Evolutionary conservation across 257 asterid species (phyloP), one percentile per base, ranked within the genome.

Genomic region (Rhazya stricta): DNA sequence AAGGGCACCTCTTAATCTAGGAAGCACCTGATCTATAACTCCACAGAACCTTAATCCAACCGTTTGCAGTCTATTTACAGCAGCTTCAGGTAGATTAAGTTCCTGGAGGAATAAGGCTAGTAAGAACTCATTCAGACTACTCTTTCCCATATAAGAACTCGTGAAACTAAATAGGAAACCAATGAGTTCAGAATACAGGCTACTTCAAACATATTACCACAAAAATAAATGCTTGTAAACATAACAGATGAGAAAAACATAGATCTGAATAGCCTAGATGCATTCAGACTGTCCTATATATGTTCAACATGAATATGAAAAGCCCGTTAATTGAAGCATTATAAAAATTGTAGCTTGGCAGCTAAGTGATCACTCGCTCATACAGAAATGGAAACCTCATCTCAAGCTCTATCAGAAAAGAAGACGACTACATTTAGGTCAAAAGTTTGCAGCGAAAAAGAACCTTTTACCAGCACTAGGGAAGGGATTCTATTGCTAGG

Each of bases 41-140:
- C 95, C 99, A 81, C 97, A 94, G 81, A 94, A 94, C 85, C 99
- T 89, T 82, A 91, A 83, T 79, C 97, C 99, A 69, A 94, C 99
- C 46, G 97, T 92, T 78, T 94, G 99, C 81, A 94, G 87, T 85
- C 97, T 92, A 83, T 94, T 88, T 79, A 92, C 86, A 62, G 84
- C 88, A 83, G 86, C 94, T 80, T 92, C 99, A 74, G 89, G 86
- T 46, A 94, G 96, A 86, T 86, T 88, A 85, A 94, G 96, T 82
- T 94, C 99, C 99, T 94, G 93, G 32, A 83, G 72, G 69, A 41
- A 51, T 36, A 74, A 54, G 29, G n/a, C 27, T 53, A 42, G 74
- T 36, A 63, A 68, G 72, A 42, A 29, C 6, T 30, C 45, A 46
- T 29, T 30, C 8, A 29, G 42, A 70, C 37, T 16, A n/a, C 9